A percentile compares a stretch with the other conserved stretches of the same genome.
Conservation (phyloP, 2,329 filamentous ascomycete genomes). For the Colletotrichum plurivorum region DNA sequence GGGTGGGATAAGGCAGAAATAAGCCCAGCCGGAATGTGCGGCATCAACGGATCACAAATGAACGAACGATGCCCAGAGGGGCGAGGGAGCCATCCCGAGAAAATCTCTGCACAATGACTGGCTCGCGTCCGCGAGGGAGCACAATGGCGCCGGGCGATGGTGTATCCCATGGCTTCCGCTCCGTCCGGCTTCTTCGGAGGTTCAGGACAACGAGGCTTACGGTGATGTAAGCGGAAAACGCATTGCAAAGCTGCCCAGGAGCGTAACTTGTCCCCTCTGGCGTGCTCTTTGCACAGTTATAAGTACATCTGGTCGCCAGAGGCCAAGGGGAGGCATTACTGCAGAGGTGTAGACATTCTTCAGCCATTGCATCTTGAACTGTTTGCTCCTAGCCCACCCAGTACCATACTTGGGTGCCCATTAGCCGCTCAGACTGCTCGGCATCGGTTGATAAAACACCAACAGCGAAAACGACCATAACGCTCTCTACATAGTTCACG, state of each 20-base stretch:
- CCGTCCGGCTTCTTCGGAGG: slow-evolving; percentile 40
- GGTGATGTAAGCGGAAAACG: slow-evolving; percentile 33
- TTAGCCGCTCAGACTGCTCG: not conserved
- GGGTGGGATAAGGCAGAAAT: slow-evolving; percentile 17
- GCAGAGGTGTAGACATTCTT: too few species aligned
- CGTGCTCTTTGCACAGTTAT: slow-evolving; percentile 8
- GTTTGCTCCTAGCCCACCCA: slow-evolving; percentile 12
- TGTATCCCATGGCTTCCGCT: slow-evolving; percentile 33
- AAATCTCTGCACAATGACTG: slow-evolving; percentile 12
- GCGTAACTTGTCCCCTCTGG: not conserved
- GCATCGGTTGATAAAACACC: not conserved
- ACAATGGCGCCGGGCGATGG: slow-evolving; percentile 9
- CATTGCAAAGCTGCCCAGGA: not conserved
- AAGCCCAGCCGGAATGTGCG: slow-evolving; percentile 35
- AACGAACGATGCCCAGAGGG: slow-evolving; percentile 9
- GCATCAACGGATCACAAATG: slow-evolving; percentile 23
- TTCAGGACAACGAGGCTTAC: slow-evolving; percentile 8
- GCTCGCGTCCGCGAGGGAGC: not conserved
- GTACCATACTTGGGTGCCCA: not conserved
- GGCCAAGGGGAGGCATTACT: not conserved
- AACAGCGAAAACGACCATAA: not conserved
- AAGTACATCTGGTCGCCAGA: slow-evolving; percentile 24
- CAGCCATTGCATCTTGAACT: slow-evolving; percentile 21
- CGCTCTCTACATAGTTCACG: not conserved
- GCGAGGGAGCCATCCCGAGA: slow-evolving; percentile 8